Percentiles rank a stretch among this genome's conserved stretches.
Evolutionary conservation across 306 rosid species (phyloP).

Genomic region (Trichosanthes truncata): DNA sequence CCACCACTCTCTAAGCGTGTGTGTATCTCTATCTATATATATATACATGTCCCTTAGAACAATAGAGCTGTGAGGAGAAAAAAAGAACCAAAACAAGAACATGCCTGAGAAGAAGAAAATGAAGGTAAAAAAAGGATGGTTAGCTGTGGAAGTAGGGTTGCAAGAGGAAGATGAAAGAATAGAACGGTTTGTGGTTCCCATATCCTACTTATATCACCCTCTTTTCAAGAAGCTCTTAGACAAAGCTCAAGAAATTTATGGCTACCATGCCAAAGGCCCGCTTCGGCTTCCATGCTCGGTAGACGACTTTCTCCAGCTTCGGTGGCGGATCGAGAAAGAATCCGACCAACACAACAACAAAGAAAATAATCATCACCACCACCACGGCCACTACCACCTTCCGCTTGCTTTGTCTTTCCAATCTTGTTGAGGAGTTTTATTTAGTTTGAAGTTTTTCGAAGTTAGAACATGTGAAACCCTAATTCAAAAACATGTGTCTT

Average conservation of each 20-base stretch:
- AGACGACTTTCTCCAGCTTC: conserved; percentile 23
- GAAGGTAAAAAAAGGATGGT: conserved; percentile 74
- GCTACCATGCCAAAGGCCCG: conserved; percentile 64
- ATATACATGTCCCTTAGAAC: neutral
- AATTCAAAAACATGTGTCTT: neutral
- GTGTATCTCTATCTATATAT: neutral
- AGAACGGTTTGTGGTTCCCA: conserved; percentile 46
- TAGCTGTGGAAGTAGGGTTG: conserved; percentile 48
- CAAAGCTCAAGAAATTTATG: conserved; percentile 52
- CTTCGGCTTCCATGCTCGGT: conserved; percentile 63
- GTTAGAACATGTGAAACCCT: neutral
- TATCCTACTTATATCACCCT: conserved; percentile 55
- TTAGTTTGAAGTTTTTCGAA: neutral
- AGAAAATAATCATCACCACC: neutral
- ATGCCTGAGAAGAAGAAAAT: conserved; percentile 33
- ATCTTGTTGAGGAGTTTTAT: neutral
- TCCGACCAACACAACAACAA: neutral
- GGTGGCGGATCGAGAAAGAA: neutral
- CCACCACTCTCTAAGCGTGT: neutral
- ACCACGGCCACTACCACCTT: neutral
- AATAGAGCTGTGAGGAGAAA: neutral
- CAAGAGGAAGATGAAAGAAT: conserved; percentile 38
- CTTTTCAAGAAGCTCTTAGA: conserved; percentile 50
- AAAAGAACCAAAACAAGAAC: neutral
- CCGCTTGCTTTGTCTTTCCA: conserved; percentile 1